phyloP scores from a whole-genome alignment of 208 protist genomes.

The Trypanosomatidae sp. region DNA sequence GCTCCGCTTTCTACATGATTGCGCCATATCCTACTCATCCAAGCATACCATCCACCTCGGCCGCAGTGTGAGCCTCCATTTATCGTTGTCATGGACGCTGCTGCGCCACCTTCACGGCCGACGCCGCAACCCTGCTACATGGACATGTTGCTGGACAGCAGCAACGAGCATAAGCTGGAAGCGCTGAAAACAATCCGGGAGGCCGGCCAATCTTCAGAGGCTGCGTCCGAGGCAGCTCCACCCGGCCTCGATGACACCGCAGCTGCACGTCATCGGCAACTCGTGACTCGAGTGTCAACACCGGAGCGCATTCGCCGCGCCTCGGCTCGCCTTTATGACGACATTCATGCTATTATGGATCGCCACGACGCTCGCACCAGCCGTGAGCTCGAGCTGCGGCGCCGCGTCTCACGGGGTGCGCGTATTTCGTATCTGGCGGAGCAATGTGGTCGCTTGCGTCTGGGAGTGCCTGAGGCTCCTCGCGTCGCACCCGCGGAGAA shows the following conservation, averaged over 20 bases:
- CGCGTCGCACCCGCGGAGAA: background rate
- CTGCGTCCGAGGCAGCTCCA: background rate
- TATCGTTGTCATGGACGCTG: background rate
- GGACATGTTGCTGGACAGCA: conserved; percentile 23
- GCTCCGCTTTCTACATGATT: background rate
- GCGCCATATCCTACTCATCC: no score
- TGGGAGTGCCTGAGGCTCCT: background rate
- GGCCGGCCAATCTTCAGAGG: conserved; percentile 6
- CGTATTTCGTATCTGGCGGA: background rate
- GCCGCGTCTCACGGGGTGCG: conserved; percentile 21
- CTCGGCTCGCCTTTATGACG: conserved; percentile 50
- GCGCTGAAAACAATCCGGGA: conserved; percentile 29
- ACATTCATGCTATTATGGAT: conserved; percentile 65
- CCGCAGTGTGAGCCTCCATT: background rate
- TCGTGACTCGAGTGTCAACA: conserved; percentile 33
- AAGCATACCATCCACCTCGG: background rate
- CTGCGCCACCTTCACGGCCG: background rate
- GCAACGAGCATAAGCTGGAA: conserved; percentile 5
- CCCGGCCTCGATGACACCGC: background rate
- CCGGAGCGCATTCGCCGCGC: conserved; percentile 61
- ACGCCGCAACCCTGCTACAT: conserved; percentile 12
- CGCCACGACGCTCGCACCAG: conserved; percentile 44
- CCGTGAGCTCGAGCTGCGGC: conserved; percentile 51
- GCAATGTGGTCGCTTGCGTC: background rate
- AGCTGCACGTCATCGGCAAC: background rate